Evolutionary conservation across 1,284 basidiomycete species (phyloP).

Genomic region (Termitomyces sp.): DNA sequence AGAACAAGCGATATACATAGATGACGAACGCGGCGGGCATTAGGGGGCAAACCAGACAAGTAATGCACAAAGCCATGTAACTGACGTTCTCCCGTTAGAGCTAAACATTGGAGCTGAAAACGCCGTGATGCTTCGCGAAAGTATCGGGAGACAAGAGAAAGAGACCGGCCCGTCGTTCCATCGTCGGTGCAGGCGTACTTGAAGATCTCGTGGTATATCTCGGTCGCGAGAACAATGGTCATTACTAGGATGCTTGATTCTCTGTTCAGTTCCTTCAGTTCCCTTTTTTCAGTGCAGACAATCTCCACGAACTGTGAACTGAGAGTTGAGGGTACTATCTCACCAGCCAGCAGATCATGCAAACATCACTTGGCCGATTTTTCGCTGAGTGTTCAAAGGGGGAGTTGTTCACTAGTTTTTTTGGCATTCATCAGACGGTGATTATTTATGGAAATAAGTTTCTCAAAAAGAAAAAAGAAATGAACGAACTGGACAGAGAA

Average conservation of each 20-base stretch:
- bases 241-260: neutral
- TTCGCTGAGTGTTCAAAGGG: too few species aligned
- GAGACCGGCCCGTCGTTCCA: slow-evolving; percentile 25
- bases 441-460: too few species aligned
- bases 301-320: too few species aligned
- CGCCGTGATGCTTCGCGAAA: slow-evolving; percentile 21
- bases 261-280: too few species aligned
- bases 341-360: too few species aligned
- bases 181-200: slow-evolving; percentile 26
- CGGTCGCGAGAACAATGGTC: slow-evolving; percentile 20
- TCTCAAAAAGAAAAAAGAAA: too few species aligned
- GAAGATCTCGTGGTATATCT: slow-evolving; percentile 26
- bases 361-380: too few species aligned
- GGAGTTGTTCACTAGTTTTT: too few species aligned
- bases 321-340: too few species aligned
- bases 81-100: slow-evolving; percentile 19
- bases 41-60: slow-evolving; percentile 14
- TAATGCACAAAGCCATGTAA: slow-evolving; percentile 19
- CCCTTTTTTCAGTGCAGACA: too few species aligned
- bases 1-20: slow-evolving; percentile 20
- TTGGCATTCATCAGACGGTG: too few species aligned
- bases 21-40: slow-evolving; percentile 20
- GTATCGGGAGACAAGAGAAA: slow-evolving; percentile 26
- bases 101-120: slow-evolving; percentile 24
- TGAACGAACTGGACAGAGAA: too few species aligned